Conservation (phyloP, 2,329 filamentous ascomycete species). For the Colletotrichum cereale region DNA sequence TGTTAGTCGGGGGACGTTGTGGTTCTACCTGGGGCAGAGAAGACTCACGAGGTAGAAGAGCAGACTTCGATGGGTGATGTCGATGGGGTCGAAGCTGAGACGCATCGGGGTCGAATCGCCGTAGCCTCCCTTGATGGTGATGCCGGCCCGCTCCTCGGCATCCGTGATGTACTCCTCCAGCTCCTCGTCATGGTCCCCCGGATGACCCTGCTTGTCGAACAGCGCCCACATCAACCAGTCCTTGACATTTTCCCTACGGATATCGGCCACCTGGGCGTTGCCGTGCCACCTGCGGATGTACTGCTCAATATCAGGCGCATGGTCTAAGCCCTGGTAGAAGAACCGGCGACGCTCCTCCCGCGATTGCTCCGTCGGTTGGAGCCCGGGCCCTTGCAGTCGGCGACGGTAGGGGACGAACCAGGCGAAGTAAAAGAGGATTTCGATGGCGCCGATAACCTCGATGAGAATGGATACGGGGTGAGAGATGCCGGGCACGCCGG, state of each 20-base stretch:
- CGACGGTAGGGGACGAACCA: constrained; percentile 58
- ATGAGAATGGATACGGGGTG: constrained; percentile 45
- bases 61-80: constrained; percentile 71
- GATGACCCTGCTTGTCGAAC: constrained; percentile 62
- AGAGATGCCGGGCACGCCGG: constrained; percentile 42
- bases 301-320: constrained; percentile 65
- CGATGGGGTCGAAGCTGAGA: constrained; percentile 74
- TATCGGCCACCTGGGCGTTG: constrained; percentile 67
- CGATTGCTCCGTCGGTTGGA: constrained; percentile 56
- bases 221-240: constrained; percentile 79
- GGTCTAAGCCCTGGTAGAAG: constrained; percentile 67
- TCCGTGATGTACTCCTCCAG: constrained; percentile 61
- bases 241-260: constrained; percentile 74
- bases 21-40: constrained; percentile 44
- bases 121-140: constrained; percentile 64
- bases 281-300: constrained; percentile 77
- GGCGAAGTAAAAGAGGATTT: constrained; percentile 56
- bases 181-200: constrained; percentile 55
- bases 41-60: constrained; percentile 69
- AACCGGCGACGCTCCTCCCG: constrained; percentile 64
- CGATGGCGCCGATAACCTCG: constrained; percentile 47
- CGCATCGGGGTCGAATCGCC: constrained; percentile 69
- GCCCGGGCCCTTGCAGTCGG: constrained; percentile 53
- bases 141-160: constrained; percentile 66
- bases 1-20: constrained; percentile 42